Conservation (phyloP, 495 filamentous ascomycete genomes). For the Bathelium albidoporum region DNA sequence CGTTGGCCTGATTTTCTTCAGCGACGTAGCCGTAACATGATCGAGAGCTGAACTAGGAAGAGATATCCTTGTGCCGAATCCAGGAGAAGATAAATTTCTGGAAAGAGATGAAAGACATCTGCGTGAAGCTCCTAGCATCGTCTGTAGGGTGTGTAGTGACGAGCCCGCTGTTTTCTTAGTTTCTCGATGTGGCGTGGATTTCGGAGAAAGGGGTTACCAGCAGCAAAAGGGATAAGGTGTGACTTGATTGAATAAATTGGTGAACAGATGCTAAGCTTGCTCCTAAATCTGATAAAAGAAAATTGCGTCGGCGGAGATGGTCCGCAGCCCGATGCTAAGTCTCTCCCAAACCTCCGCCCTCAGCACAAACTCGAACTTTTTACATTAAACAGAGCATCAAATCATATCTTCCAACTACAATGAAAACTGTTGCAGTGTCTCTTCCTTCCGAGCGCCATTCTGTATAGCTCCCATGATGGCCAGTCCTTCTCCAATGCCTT, state of each 20-base stretch:
- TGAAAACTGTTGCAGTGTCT: background rate
- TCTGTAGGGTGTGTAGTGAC: background rate
- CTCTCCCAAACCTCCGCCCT: background rate
- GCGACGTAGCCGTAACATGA: background rate
- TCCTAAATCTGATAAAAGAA: background rate
- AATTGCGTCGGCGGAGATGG: background rate
- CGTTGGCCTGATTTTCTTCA: background rate
- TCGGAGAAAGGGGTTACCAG: background rate
- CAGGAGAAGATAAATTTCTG: background rate
- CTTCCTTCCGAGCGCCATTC: background rate
- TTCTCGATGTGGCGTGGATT: background rate
- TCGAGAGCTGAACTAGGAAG: background rate
- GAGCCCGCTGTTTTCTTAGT: background rate
- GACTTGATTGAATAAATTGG: no score
- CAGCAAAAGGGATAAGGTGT: background rate
- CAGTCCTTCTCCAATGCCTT: slow-evolving; percentile 55
- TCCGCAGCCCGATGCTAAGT: background rate
- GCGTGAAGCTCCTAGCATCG: background rate
- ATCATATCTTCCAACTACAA: background rate
- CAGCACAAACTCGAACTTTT: background rate
- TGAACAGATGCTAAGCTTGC: no score
- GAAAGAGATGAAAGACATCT: background rate
- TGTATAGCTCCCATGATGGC: slow-evolving; percentile 12
- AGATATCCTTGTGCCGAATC: background rate
- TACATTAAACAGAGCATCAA: background rate